A percentile compares a stretch with the other conserved stretches of the same genome.
Evolutionary conservation across 2,329 filamentous ascomycete genomes (phyloP).

Genomic region (Phoma sp.): DNA sequence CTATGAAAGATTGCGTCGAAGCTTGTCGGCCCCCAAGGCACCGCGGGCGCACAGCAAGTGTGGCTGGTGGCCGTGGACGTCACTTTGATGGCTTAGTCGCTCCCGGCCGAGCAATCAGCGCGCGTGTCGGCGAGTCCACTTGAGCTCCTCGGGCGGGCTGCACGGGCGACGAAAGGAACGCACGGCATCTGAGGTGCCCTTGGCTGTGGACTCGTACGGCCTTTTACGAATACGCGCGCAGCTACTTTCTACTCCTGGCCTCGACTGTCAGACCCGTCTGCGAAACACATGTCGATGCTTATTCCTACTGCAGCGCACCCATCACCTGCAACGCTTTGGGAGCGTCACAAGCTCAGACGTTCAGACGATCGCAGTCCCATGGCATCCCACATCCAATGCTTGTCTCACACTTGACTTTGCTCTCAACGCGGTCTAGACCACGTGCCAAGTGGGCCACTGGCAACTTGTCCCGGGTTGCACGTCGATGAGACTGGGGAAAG

Average conservation of each 20-base stretch:
- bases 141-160: conserved; percentile 3
- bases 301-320: not conserved
- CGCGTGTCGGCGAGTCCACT: conserved; percentile 8
- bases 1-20: conserved; percentile 20
- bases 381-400: not conserved
- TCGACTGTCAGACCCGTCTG: not conserved
- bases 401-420: conserved; percentile 10
- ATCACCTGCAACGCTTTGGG: not conserved
- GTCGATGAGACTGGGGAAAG: conserved; percentile 1
- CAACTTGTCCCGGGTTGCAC: conserved; percentile 4
- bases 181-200: conserved; percentile 15
- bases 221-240: conserved; percentile 7
- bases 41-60: conserved; percentile 24
- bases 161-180: conserved; percentile 13
- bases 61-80: conserved; percentile 29
- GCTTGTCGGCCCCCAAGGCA: conserved; percentile 25
- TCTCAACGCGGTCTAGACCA: conserved; percentile 6
- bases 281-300: not conserved
- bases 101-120: conserved; percentile 19
- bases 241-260: not conserved
- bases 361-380: conserved; percentile 13
- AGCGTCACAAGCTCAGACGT: not conserved
- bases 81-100: conserved; percentile 27
- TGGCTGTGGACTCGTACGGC: conserved; percentile 1
- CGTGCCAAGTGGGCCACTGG: conserved; percentile 10